phyloP scores from a whole-genome alignment of 2,329 filamentous ascomycete species.

The Orbilia oligospora region DNA sequence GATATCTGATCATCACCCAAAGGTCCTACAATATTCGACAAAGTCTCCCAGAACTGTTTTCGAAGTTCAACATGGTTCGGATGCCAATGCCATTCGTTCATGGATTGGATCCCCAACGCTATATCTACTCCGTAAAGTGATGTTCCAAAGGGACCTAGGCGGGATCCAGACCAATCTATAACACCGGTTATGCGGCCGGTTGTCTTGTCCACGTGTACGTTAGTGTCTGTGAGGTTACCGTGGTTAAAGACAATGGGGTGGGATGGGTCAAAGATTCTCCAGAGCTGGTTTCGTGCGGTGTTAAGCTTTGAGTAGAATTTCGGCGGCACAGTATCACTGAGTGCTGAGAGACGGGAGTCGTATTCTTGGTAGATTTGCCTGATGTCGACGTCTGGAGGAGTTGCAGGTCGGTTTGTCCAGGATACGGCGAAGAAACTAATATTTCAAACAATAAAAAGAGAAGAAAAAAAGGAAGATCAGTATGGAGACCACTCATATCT shows the following conservation, averaged over 20 bases:
- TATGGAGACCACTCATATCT: neutral
- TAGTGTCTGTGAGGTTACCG: neutral
- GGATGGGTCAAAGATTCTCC: slow-evolving; percentile 11
- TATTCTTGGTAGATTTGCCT: slow-evolving; percentile 17
- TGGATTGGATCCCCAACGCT: neutral
- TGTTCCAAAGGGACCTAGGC: neutral
- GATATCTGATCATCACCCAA: neutral
- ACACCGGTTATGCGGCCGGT: slow-evolving; percentile 11
- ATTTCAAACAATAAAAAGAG: neutral
- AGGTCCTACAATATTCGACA: neutral
- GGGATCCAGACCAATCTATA: neutral
- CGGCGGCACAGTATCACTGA: neutral
- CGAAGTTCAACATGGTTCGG: neutral
- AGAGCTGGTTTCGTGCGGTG: slow-evolving; percentile 8
- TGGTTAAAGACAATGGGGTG: slow-evolving; percentile 13
- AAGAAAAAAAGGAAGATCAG: slow-evolving; percentile 2
- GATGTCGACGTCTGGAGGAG: neutral
- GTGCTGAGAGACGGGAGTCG: neutral
- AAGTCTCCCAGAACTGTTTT: slow-evolving; percentile 7
- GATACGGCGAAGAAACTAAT: slow-evolving; percentile 1
- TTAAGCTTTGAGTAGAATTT: slow-evolving; percentile 24
- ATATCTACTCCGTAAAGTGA: slow-evolving; percentile 2
- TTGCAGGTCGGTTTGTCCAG: slow-evolving; percentile 4
- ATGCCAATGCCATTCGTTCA: slow-evolving; percentile 17
- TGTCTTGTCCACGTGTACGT: slow-evolving; percentile 7